Evolutionary conservation across 2,329 filamentous ascomycete species (phyloP), one percentile per base, ranked within the genome.

Genomic region (Sclerotiophoma versabilis): DNA sequence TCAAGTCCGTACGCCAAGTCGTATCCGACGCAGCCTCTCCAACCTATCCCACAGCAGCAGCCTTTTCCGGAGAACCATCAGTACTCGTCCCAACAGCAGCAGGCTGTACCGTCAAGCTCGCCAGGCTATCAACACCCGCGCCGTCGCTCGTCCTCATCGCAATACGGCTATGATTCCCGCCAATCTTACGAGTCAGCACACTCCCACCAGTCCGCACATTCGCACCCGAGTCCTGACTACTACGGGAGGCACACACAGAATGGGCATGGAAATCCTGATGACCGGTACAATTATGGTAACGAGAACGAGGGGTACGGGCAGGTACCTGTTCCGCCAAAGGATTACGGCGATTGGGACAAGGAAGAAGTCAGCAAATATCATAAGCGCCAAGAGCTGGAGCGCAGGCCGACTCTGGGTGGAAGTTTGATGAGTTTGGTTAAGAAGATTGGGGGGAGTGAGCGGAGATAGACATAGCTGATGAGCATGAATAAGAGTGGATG

Each of bases 401-500:
- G 56, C 4, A 45, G 70, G 44, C 70, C 70, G 4, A 71, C 70
- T 34, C 42, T 71, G 9, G 70, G 70, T 1, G 69, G 58, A 2
- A 69, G 66, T 47, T 25, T 70, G 49, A 53, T 64, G 42, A 63
- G 52, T 33, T 15, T 57, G 26, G 34, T 64, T 11, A 56, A 49
- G 26, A 64, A 57, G 37, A 34, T 63, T n/a, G 57, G 59, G 3
- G 50, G 59, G 11, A 39, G 41, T 15, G 59, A 57, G 14, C 46
- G 60, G 10, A 45, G 44, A 4, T 66, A 36, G 17, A n/a, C n/a
- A n/a, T n/a, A n/a, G n/a, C n/a, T 23, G 12, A 17, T 22, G 17
- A 29, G 26, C 15, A 33, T 43, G 34, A 22, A 45, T 15, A 34
- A n/a, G n/a, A n/a, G n/a, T n/a, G 12, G 20, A 17, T 5, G 5